phyloP scores from a whole-genome alignment of 2,329 filamentous ascomycete species.

The Neophaeococcomyces aloes region DNA sequence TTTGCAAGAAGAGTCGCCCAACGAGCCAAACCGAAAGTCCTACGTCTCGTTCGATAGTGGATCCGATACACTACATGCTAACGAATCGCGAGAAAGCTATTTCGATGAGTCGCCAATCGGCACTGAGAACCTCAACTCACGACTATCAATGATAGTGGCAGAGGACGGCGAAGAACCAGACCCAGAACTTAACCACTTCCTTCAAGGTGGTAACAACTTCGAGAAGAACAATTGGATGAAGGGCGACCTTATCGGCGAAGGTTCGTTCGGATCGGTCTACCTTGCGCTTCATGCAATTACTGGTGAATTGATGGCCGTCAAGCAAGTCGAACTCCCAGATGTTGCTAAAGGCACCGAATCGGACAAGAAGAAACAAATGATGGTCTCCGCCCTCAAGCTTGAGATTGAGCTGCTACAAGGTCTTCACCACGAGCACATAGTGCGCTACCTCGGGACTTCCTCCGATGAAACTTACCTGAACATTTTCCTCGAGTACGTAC shows the following conservation, averaged over 20 bases:
- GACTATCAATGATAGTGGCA: conserved; percentile 71
- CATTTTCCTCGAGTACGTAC: conserved; percentile 99
- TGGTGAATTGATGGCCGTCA: conserved; percentile 93
- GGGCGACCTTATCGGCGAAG: conserved; percentile 90
- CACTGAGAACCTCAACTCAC: conserved; percentile 46
- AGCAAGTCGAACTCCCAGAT: conserved; percentile 88
- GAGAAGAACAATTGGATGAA: conserved; percentile 99
- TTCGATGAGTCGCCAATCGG: conserved; percentile 64
- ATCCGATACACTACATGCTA: conserved; percentile 57
- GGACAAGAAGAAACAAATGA: conserved; percentile 88
- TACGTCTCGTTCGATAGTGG: conserved; percentile 64
- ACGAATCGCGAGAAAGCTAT: conserved; percentile 66
- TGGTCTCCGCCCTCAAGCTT: conserved; percentile 94
- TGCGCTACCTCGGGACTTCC: conserved; percentile 93
- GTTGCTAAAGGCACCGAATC: conserved; percentile 65
- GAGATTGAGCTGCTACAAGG: conserved; percentile 92
- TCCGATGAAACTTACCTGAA: conserved; percentile 86
- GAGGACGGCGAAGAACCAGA: conserved; percentile 89
- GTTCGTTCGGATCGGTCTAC: conserved; percentile 93
- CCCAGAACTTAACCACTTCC: conserved; percentile 78
- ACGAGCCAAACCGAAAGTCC: conserved; percentile 83
- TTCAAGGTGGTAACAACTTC: conserved; percentile 76
- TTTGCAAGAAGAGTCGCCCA: conserved; percentile 71
- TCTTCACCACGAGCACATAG: conserved; percentile 91
- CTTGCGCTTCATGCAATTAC: conserved; percentile 91